These are phyloP conservation scores for Aureobasidium leucospermi DNA, from an alignment of 2,329 filamentous ascomycete genomes.

Conservation along the genomic window DNA sequence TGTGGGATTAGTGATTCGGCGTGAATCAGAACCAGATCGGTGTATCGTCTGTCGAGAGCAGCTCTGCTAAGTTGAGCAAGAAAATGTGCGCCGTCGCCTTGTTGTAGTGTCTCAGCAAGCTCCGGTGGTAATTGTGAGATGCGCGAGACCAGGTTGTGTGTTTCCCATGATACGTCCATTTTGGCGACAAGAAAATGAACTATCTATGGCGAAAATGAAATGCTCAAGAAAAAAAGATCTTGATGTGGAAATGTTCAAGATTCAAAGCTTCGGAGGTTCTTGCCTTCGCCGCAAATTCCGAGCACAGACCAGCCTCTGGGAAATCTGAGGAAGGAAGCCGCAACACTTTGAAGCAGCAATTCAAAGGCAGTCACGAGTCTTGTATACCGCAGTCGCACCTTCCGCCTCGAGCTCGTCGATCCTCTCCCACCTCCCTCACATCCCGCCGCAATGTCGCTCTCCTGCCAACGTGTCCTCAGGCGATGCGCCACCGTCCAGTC, in stretches of 20 bases:
- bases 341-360: slow-evolving; percentile 5
- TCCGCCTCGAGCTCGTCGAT: slow-evolving; percentile 11
- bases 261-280: slow-evolving; percentile 13
- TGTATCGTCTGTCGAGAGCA: slow-evolving; percentile 62
- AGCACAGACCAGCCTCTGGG: slow-evolving; percentile 1
- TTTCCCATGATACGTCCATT: slow-evolving; percentile 17
- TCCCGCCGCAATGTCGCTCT: slow-evolving; percentile 34
- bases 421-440: slow-evolving; percentile 4
- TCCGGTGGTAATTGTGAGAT: slow-evolving; percentile 60
- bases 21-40: slow-evolving; percentile 64
- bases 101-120: slow-evolving; percentile 59
- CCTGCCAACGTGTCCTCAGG: slow-evolving; percentile 37
- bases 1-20: slow-evolving; percentile 74
- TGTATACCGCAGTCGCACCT: slow-evolving; percentile 4
- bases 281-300: slow-evolving; percentile 6
- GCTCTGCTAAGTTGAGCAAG: slow-evolving; percentile 63
- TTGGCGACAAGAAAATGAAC: neutral
- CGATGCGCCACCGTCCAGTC: slow-evolving; percentile 32
- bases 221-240: slow-evolving; percentile 1
- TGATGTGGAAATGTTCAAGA: neutral
- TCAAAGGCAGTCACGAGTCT: too few relatives aligned
- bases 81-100: slow-evolving; percentile 57
- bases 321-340: slow-evolving; percentile 5
- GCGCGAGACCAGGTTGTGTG: slow-evolving; percentile 15
- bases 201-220: neutral